A percentile compares a stretch with the other conserved stretches of the same genome.
Evolutionary conservation across 768 basidiomycete species (phyloP).

Genomic region (Podaxis sp.): DNA sequence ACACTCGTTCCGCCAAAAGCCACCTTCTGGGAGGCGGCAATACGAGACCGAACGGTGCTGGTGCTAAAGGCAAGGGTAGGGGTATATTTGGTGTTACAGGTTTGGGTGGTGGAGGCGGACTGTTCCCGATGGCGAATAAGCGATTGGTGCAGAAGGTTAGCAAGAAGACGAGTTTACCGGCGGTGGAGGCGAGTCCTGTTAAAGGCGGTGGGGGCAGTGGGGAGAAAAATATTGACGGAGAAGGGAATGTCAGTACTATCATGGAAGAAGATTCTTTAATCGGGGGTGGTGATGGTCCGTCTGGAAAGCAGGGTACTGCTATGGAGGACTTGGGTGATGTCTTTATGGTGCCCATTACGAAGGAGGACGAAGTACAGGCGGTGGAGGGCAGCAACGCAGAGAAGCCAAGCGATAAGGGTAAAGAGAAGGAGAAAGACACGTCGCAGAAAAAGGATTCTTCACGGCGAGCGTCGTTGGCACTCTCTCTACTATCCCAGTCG

Average conservation of each 20-base stretch:
- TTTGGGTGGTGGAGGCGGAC: slow-evolving; percentile 18
- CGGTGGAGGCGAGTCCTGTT: slow-evolving; percentile 47
- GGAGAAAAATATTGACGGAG: slow-evolving; percentile 18
- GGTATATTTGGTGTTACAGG: slow-evolving; percentile 29
- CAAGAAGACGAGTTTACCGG: slow-evolving; percentile 44
- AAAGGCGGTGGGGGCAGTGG: slow-evolving; percentile 32
- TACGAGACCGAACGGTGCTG: slow-evolving; percentile 15
- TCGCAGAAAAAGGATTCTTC: slow-evolving; percentile 38
- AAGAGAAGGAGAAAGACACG: slow-evolving; percentile 35
- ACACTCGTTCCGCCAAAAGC: slow-evolving; percentile 9
- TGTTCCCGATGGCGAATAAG: slow-evolving; percentile 7
- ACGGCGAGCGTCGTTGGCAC: slow-evolving; percentile 53
- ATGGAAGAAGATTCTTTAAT: slow-evolving; percentile 16
- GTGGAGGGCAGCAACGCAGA: slow-evolving; percentile 15
- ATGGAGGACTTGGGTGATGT: slow-evolving; percentile 15
- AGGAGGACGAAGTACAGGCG: slow-evolving; percentile 13
- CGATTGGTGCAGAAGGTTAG: slow-evolving; percentile 37
- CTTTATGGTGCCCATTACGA: slow-evolving; percentile 17
- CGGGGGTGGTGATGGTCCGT: neutral
- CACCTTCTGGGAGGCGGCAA: neutral
- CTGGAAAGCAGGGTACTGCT: slow-evolving; percentile 5
- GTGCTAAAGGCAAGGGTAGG: slow-evolving; percentile 14
- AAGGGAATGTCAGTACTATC: slow-evolving; percentile 17
- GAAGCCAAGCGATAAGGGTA: slow-evolving; percentile 6
- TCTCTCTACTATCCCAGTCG: slow-evolving; percentile 64